Base-by-base conservation (phyloP, 768 basidiomycete genomes). In the Tremella yokohamensis region DNA sequence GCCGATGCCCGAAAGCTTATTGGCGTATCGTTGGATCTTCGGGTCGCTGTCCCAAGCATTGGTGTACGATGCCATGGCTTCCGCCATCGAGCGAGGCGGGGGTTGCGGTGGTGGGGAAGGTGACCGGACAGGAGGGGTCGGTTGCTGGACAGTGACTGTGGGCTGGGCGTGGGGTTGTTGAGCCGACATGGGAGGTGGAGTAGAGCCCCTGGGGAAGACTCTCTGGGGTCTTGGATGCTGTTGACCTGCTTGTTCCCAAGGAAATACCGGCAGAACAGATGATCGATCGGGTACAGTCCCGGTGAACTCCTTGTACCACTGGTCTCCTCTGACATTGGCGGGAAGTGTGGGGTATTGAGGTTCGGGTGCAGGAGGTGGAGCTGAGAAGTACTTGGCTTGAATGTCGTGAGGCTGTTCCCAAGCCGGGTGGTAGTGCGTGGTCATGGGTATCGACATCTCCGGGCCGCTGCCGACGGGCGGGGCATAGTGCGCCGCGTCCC, bases 1-100 rank as follows among this genome's bases (percentile, higher is more conserved):
- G 16, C 18, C 15, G 11, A 15, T 40, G n/a, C 74, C 76, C 8
- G 73, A 62, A 19, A 79, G 70, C 22, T 63, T 59, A 15, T 63
- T 60, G 1, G 86, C 86, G 75, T 92, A 90, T 58, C 81, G 83
- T 63, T 87, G 84, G 56, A 91, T 90, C 60, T 84, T 85, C 7
- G 89, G 87, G 20, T 88, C 84, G 39, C 72, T 79, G 68, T 97
- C 93, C 89, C 90, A 91, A 1, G 87, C 88, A 76, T 96, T 90
- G 6, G 82, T 78, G 75, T 88, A 90, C 15, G 80, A 61, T 8
- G 72, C 68, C 75, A 76, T 75, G 8, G 72, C 68, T 47, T 76
- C 72, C 1, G 66, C 64, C 58, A 89, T 78, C 13, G 82, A 79
- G 15, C 79, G 77, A 8, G 87, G 85, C 26, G 85, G 79, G 2